Conservation (phyloP, 805 yeast species). For the Wickerhamiella spandovensis region DNA sequence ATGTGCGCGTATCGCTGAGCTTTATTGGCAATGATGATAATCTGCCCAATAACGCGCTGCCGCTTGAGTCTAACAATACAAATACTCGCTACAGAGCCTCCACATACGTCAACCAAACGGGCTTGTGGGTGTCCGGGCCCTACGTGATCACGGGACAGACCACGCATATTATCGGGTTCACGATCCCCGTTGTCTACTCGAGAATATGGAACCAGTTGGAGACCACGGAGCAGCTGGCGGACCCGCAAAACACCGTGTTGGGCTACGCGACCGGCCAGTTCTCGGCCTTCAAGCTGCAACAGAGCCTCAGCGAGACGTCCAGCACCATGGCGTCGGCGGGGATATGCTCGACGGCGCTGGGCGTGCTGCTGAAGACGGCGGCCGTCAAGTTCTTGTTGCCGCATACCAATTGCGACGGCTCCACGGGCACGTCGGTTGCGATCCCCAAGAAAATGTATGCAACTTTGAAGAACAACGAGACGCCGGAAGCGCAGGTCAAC, state of each 20-base stretch:
- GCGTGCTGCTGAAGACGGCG: slow-evolving; percentile 6
- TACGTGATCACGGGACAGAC: slow-evolving; percentile 1
- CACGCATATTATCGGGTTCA: slow-evolving; percentile 8
- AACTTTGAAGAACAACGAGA: neutral
- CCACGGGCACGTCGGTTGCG: neutral
- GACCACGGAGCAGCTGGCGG: neutral
- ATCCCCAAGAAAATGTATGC: slow-evolving; percentile 10
- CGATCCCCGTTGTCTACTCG: slow-evolving; percentile 7
- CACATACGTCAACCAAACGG: neutral
- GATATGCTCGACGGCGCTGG: slow-evolving; percentile 13
- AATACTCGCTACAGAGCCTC: slow-evolving; percentile 4
- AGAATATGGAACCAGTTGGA: neutral
- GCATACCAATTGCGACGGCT: neutral
- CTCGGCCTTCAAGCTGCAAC: slow-evolving; percentile 7
- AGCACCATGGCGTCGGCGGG: slow-evolving; percentile 8
- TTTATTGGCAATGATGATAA: neutral
- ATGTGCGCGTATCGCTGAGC: neutral
- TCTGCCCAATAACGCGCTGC: neutral
- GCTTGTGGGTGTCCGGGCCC: slow-evolving; percentile 9
- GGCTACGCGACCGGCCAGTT: slow-evolving; percentile 15
- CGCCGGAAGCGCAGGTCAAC: slow-evolving; percentile 11
- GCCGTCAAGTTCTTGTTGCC: slow-evolving; percentile 12
- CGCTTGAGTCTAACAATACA: slow-evolving; percentile 9
- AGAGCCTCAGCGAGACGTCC: slow-evolving; percentile 7
- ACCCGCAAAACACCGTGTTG: neutral